Conservation (phyloP, 441 rosid genomes). For the Adansonia gregorii region DNA sequence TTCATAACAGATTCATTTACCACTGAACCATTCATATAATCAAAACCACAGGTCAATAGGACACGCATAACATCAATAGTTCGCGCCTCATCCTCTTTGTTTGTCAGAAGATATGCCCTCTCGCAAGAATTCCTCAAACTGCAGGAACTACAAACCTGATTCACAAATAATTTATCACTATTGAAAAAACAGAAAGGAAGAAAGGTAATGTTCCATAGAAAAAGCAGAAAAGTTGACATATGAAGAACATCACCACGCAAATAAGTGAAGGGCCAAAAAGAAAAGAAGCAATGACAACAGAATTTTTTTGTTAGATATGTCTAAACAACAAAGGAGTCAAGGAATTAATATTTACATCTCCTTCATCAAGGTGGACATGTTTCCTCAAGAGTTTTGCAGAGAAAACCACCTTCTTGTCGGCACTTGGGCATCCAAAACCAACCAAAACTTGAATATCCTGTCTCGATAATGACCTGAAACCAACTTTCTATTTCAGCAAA, state of each 20-base stretch:
- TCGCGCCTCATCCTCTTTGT: slow-evolving; percentile 97
- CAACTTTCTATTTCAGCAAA: slow-evolving; percentile 38
- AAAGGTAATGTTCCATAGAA: background rate
- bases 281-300: background rate
- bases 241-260: background rate
- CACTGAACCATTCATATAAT: slow-evolving; percentile 57
- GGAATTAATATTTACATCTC: slow-evolving; percentile 72
- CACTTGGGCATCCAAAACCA: slow-evolving; percentile 90
- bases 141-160: slow-evolving; percentile 96
- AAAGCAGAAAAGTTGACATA: background rate
- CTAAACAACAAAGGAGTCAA: slow-evolving; percentile 14
- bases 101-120: slow-evolving; percentile 74
- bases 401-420: slow-evolving; percentile 83
- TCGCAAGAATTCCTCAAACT: slow-evolving; percentile 86
- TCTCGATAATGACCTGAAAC: slow-evolving; percentile 78
- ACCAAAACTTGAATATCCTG: slow-evolving; percentile 83
- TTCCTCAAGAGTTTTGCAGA: slow-evolving; percentile 87
- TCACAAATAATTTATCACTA: slow-evolving; percentile 8
- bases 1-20: slow-evolving; percentile 63
- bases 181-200: background rate
- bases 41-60: slow-evolving; percentile 72
- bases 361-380: slow-evolving; percentile 93
- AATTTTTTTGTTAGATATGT: background rate
- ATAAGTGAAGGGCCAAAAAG: background rate
- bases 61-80: slow-evolving; percentile 83